phyloP scores from a whole-genome alignment of 2,329 filamentous ascomycete genomes.

The Botrytis byssoidea region DNA sequence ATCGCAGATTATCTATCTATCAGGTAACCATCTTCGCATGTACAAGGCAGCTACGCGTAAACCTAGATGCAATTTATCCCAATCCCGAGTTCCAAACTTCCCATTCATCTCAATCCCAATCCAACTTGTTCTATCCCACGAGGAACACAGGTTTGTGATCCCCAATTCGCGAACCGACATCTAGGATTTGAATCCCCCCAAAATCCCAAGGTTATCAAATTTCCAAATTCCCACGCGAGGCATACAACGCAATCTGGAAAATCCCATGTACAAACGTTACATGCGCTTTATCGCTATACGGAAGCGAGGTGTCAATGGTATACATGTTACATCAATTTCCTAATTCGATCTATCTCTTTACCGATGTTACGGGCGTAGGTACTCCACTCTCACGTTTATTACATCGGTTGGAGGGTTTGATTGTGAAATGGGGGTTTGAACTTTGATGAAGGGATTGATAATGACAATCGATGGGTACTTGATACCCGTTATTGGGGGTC shows the following conservation, averaged over 20 bases:
- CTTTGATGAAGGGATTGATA: background rate
- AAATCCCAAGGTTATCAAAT: background rate
- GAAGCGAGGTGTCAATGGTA: slow-evolving; percentile 1
- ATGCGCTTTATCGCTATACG: background rate
- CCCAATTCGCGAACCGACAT: background rate
- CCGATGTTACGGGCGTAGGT: background rate
- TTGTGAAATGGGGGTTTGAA: background rate
- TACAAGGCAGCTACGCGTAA: background rate
- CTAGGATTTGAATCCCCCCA: background rate
- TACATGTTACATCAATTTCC: background rate
- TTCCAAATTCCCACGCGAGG: background rate
- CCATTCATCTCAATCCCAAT: background rate
- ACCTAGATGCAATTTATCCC: background rate
- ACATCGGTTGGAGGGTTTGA: background rate
- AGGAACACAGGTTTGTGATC: background rate
- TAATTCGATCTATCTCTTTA: background rate
- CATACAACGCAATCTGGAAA: background rate
- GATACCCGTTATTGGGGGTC: background rate
- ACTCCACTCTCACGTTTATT: slow-evolving; percentile 11
- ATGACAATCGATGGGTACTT: background rate
- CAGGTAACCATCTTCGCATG: background rate
- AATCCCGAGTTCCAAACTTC: background rate
- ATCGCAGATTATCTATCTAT: background rate
- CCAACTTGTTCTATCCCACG: background rate
- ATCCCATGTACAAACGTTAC: background rate